Conservation (phyloP, 495 filamentous ascomycete genomes). For the Tuber umbilicatum region DNA sequence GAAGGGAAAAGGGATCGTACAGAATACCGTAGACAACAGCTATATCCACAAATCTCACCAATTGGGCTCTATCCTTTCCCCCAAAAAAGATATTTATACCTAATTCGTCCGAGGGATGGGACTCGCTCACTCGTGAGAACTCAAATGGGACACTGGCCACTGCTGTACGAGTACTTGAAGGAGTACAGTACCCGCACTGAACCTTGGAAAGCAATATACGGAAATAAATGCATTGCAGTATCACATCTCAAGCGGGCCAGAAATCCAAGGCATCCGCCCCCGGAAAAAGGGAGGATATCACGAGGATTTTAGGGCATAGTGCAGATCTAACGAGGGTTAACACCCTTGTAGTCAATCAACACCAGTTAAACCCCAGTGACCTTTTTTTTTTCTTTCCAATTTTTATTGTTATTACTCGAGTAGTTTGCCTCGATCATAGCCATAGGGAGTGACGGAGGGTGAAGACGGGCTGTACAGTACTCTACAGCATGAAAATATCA, state of each 20-base stretch:
- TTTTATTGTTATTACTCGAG: not conserved
- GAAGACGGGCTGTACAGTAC: not conserved
- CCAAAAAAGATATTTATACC: not conserved
- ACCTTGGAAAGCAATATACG: not conserved
- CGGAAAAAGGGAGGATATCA: conserved; percentile 22
- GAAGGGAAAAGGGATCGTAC: not conserved
- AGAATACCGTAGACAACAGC: not conserved
- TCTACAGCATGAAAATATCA: not conserved
- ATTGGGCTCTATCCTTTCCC: not conserved
- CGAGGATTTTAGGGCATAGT: conserved; percentile 24
- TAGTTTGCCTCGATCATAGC: not conserved
- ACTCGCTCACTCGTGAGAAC: not conserved
- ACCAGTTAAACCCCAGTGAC: not conserved
- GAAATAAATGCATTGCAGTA: conserved; percentile 16
- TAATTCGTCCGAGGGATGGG: not conserved
- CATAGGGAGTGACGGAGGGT: not conserved
- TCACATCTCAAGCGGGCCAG: conserved; percentile 30
- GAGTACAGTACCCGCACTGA: no score
- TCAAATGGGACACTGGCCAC: not conserved
- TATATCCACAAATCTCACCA: not conserved
- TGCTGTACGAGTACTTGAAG: no score
- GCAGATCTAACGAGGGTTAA: conserved; percentile 23
- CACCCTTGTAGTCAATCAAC: conserved; percentile 30
- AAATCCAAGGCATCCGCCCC: conserved; percentile 31
- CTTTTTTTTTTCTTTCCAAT: not conserved